Percentiles rank a stretch among this genome's conserved stretches.
These are phyloP conservation scores for Mimosa pudica DNA, from an alignment of 306 rosid genomes.

Conservation along the genomic window DNA sequence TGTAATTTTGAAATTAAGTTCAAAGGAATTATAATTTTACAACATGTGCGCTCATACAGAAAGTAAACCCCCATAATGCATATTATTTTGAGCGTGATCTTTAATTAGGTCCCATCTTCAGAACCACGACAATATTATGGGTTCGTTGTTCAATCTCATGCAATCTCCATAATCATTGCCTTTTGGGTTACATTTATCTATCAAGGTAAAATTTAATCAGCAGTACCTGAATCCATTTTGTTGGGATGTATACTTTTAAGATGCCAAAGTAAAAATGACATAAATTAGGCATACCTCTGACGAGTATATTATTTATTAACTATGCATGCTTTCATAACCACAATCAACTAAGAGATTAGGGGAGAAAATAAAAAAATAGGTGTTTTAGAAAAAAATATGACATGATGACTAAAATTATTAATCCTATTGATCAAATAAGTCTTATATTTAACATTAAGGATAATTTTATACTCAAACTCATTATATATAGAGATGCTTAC, in stretches of 20 bases:
- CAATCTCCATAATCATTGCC: slow-evolving; percentile 25
- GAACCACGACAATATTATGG: slow-evolving; percentile 12
- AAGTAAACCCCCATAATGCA: slow-evolving; percentile 13
- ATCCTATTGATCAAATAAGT: no score
- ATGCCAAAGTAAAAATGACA: background rate
- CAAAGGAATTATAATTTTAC: slow-evolving; percentile 15
- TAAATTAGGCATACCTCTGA: background rate
- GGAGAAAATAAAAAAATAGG: no score
- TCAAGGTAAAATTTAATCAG: background rate
- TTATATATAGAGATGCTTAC: no score
- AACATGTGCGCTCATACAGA: slow-evolving; percentile 26
- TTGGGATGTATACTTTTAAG: background rate
- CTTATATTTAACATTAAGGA: no score
- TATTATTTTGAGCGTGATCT: slow-evolving; percentile 31
- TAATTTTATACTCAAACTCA: no score
- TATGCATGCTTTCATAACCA: no score
- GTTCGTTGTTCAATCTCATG: slow-evolving; percentile 3
- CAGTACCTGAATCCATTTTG: background rate
- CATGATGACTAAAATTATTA: no score
- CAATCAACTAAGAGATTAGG: no score
- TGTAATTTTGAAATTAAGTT: background rate
- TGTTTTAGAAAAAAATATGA: no score
- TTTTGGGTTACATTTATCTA: background rate
- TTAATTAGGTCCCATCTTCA: slow-evolving; percentile 33
- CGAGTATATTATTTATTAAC: no score